Percentiles rank a stretch among this genome's conserved stretches.
These are phyloP conservation scores for Taphrina communis DNA, from an alignment of 1,139 yeast genomes.

Conservation along the genomic window DNA sequence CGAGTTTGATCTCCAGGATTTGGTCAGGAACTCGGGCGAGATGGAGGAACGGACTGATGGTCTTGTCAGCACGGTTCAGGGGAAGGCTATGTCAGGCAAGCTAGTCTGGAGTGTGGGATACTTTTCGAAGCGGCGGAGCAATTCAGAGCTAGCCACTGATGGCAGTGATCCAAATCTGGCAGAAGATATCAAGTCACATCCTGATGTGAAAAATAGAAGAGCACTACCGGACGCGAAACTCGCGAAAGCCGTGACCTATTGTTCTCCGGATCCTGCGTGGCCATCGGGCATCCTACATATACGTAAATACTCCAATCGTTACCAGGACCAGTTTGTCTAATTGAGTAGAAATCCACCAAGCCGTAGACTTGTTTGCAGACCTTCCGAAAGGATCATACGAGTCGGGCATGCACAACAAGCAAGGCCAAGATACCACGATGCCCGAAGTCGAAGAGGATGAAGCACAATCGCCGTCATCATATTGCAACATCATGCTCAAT, in stretches of 20 bases:
- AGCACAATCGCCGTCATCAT: slow-evolving; percentile 36
- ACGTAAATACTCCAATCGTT: neutral
- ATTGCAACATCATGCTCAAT: slow-evolving; percentile 36
- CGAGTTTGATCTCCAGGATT: slow-evolving; percentile 35
- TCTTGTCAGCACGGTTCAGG: slow-evolving; percentile 31
- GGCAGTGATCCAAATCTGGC: slow-evolving; percentile 34
- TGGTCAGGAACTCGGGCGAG: slow-evolving; percentile 25
- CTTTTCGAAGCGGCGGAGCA: slow-evolving; percentile 32
- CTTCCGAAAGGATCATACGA: slow-evolving; percentile 31
- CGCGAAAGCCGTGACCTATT: slow-evolving; percentile 31
- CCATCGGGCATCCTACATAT: slow-evolving; percentile 40
- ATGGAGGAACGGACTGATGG: slow-evolving; percentile 29
- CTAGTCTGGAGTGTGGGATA: slow-evolving; percentile 37
- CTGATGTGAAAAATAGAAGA: slow-evolving; percentile 19
- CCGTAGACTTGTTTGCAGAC: slow-evolving; percentile 26
- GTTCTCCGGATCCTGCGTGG: slow-evolving; percentile 35
- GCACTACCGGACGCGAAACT: slow-evolving; percentile 9
- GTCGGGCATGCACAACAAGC: slow-evolving; percentile 8
- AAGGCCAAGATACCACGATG: slow-evolving; percentile 21
- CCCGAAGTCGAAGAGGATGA: slow-evolving; percentile 39
- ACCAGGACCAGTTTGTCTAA: neutral
- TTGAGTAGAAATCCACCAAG: slow-evolving; percentile 33
- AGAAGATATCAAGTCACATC: slow-evolving; percentile 17
- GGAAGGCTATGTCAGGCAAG: slow-evolving; percentile 8
- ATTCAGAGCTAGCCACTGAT: slow-evolving; percentile 19